These are phyloP conservation scores for Fraxinus nigra DNA, from an alignment of 305 asterid genomes.

Conservation along the genomic window DNA sequence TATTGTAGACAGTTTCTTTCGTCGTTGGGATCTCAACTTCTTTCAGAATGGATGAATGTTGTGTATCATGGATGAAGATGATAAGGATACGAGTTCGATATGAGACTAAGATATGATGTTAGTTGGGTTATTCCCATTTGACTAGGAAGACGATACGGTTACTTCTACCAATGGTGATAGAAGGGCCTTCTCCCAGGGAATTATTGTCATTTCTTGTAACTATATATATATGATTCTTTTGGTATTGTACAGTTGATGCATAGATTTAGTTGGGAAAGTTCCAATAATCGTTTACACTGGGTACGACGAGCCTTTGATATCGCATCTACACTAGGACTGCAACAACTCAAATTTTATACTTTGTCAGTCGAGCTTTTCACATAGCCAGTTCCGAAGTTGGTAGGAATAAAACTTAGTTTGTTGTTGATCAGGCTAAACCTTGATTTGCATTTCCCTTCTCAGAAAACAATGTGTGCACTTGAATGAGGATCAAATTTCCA, in stretches of 20 bases:
- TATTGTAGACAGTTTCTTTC: conserved; percentile 66
- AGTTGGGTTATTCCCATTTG: background rate
- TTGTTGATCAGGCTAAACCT: background rate
- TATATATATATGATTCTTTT: conserved; percentile 30
- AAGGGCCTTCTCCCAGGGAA: background rate
- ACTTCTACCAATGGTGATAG: background rate
- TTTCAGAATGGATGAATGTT: conserved; percentile 52
- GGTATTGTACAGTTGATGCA: conserved; percentile 35
- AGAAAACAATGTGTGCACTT: background rate
- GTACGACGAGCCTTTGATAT: background rate
- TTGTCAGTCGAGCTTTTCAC: background rate
- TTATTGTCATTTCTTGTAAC: conserved; percentile 17
- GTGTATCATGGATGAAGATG: background rate
- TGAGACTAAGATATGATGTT: background rate
- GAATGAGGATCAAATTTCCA: background rate
- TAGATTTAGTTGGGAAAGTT: conserved; percentile 12
- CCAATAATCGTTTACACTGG: background rate
- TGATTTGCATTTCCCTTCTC: background rate
- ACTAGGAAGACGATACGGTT: background rate
- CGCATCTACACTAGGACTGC: background rate
- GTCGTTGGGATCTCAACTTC: conserved; percentile 78
- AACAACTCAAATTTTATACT: background rate
- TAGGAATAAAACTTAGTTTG: background rate
- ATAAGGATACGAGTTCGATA: background rate
- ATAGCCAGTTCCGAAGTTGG: background rate